Evolutionary conservation across 2,329 filamentous ascomycete genomes (phyloP), one percentile per base, ranked within the genome.

Genomic region (Blumeriella jaapii): DNA sequence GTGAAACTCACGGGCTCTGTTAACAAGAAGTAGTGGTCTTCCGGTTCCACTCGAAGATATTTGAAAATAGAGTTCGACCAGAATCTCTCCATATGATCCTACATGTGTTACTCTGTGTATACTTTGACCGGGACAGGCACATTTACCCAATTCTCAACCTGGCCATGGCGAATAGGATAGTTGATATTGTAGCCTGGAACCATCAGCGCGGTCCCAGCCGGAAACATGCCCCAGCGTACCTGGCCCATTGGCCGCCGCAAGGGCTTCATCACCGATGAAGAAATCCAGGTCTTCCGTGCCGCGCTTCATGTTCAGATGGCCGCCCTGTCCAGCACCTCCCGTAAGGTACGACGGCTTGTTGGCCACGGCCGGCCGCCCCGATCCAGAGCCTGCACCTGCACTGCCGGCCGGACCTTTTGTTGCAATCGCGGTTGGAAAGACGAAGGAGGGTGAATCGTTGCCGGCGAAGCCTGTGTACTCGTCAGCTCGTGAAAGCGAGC

Each of bases 31-130:
- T 94, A 87, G 62, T 98, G 91, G 59, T 98, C 91, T 64, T 98
- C 91, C 18, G 91, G 91, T 64, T 98, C 91, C 49, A 98, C 91
- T 53, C 91, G 78, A 34, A 98, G 73, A 58, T 98, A 98, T 61
- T 98, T 98, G 75, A 98, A 98, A 64, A 98, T 98, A 45, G 91
- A 98, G 67, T 96, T 96, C 49, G 93, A 96, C 91, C 91, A 98
- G 67, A 96, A 98, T 45, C 91, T 80, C 62, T 98, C 91, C 91
- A 98, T 98, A 55, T 95, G 84, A 63, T 98, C 91, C 83, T 91
- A 49, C 5, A 41, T 36, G 43, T 28, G 20, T 46, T 39, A 48
- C 12, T 17, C 17, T 12, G 50, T 35, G 44, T 44, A 19, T 19
- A n/a, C 9, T 3, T 16, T 8, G 6, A 24, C n/a, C 14, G 13